phyloP scores from a whole-genome alignment of 2,329 filamentous ascomycete species.

The Monosporascus cannonballus region DNA sequence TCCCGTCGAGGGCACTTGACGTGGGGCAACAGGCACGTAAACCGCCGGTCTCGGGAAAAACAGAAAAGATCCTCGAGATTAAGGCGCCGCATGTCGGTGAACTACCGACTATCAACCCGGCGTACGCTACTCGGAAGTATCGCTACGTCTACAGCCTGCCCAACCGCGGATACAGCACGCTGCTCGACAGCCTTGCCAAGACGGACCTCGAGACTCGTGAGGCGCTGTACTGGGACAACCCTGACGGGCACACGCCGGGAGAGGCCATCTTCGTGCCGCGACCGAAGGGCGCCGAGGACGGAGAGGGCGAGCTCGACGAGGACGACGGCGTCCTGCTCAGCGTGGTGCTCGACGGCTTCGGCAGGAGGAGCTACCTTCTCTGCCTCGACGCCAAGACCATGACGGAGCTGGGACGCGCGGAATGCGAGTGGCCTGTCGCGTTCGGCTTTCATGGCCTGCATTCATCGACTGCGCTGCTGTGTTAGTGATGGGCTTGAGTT shows the following conservation, averaged over 20 bases:
- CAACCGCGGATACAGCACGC: slow-evolving; percentile 51
- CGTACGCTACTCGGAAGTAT: slow-evolving; percentile 43
- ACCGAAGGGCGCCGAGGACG: slow-evolving; percentile 23
- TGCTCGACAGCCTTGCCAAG: slow-evolving; percentile 60
- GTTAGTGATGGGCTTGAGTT: too few relatives aligned
- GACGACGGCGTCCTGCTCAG: slow-evolving; percentile 38
- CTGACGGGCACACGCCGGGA: slow-evolving; percentile 57
- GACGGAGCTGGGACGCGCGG: slow-evolving; percentile 58
- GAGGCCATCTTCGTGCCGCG: slow-evolving; percentile 62
- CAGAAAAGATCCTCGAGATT: slow-evolving; percentile 37
- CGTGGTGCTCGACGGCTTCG: slow-evolving; percentile 58
- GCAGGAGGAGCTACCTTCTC: slow-evolving; percentile 56
- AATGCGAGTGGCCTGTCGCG: slow-evolving; percentile 52
- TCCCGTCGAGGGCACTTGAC: slow-evolving; percentile 19
- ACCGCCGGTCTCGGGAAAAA: slow-evolving; percentile 4
- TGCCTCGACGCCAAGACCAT: slow-evolving; percentile 58
- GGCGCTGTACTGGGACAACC: slow-evolving; percentile 50
- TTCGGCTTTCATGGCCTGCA: slow-evolving; percentile 63
- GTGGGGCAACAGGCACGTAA: neutral
- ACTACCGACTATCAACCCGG: slow-evolving; percentile 60
- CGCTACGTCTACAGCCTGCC: slow-evolving; percentile 56
- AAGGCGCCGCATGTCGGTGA: slow-evolving; percentile 52
- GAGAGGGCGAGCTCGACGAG: slow-evolving; percentile 37
- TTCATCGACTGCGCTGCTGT: neutral
- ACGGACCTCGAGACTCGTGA: slow-evolving; percentile 52